Evolutionary conservation across 2,329 filamentous ascomycete species (phyloP).

Genomic region (Stemphylium beticola): DNA sequence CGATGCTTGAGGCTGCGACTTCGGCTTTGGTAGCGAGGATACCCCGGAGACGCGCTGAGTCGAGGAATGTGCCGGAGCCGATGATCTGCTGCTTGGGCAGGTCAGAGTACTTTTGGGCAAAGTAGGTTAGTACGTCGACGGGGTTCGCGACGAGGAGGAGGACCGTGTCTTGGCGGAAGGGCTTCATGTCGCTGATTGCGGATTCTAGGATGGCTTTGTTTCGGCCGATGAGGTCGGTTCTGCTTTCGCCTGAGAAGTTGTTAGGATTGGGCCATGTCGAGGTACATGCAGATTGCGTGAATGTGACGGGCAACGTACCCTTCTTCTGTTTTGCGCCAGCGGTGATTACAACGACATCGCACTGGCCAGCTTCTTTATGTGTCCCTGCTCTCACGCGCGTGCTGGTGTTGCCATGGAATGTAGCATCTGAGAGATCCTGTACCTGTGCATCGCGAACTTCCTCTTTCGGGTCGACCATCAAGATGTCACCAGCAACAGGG

Average conservation of each 20-base stretch:
- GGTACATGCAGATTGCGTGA: neutral
- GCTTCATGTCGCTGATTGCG: slow-evolving; percentile 28
- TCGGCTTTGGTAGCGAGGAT: slow-evolving; percentile 16
- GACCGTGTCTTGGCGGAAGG: slow-evolving; percentile 21
- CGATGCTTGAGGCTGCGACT: slow-evolving; percentile 18
- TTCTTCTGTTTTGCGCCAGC: slow-evolving; percentile 31
- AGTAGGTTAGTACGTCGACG: slow-evolving; percentile 30
- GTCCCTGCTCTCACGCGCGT: slow-evolving; percentile 25
- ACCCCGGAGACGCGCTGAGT: slow-evolving; percentile 25
- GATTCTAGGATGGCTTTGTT: slow-evolving; percentile 31
- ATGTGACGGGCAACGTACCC: slow-evolving; percentile 1
- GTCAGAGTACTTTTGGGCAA: slow-evolving; percentile 21
- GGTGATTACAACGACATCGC: slow-evolving; percentile 30
- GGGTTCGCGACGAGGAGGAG: slow-evolving; percentile 31
- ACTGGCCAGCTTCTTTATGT: slow-evolving; percentile 31
- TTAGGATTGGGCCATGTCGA: neutral
- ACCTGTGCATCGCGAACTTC: slow-evolving; percentile 29
- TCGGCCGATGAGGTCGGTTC: slow-evolving; percentile 28
- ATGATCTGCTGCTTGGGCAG: slow-evolving; percentile 24
- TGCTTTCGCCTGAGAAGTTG: slow-evolving; percentile 18
- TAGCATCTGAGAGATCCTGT: slow-evolving; percentile 24
- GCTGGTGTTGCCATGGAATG: slow-evolving; percentile 28
- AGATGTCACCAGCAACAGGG: slow-evolving; percentile 24
- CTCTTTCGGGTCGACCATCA: slow-evolving; percentile 30
- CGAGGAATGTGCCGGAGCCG: slow-evolving; percentile 30